Evolutionary conservation across 441 rosid genomes (phyloP).

Genomic region (Rhodomyrtus psidioides): DNA sequence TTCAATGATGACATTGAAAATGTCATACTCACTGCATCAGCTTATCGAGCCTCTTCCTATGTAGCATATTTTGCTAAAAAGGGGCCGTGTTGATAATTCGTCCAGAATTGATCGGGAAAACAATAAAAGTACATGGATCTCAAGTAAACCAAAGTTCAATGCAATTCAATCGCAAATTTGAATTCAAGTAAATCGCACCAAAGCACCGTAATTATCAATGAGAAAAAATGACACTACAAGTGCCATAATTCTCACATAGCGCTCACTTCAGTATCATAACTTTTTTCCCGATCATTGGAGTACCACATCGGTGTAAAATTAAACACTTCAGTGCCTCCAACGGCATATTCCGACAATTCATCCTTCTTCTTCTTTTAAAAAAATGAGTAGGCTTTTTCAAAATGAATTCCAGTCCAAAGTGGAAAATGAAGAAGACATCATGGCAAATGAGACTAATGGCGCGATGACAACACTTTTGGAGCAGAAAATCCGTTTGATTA

Average conservation of each 20-base stretch:
- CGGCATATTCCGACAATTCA: neutral
- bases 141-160: neutral
- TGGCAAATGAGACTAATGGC: too few relatives aligned
- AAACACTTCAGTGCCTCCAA: neutral
- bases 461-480: too few relatives aligned
- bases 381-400: neutral
- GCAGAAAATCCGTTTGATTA: too few relatives aligned
- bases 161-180: neutral
- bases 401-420: too few relatives aligned
- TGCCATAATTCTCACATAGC: fast-evolving
- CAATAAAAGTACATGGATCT: neutral
- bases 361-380: neutral
- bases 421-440: too few relatives aligned
- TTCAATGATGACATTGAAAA: too few relatives aligned
- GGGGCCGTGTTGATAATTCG: neutral
- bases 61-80: neutral
- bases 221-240: neutral
- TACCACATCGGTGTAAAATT: too few relatives aligned
- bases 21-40: neutral
- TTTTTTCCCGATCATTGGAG: too few relatives aligned
- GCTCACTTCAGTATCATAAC: neutral
- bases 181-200: neutral
- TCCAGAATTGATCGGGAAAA: neutral
- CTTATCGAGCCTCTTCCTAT: neutral
- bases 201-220: neutral